A percentile compares a stretch with the other conserved stretches of the same genome.
phyloP scores from a whole-genome alignment of 768 basidiomycete species.

The Megacollybia marginata region DNA sequence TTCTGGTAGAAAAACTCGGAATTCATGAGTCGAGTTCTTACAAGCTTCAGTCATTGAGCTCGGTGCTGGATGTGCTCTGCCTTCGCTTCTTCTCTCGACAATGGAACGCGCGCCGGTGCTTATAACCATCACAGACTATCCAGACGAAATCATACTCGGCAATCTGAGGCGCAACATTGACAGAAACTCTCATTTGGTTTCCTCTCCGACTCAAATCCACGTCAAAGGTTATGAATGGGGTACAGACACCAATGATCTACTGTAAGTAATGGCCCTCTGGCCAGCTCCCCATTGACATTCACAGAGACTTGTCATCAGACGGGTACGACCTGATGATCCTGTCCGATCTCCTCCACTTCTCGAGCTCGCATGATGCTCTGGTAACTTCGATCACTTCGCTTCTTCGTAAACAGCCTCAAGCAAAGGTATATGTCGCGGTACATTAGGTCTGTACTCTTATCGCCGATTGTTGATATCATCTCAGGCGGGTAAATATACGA shows the following conservation, averaged over 20 bases:
- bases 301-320: neutral
- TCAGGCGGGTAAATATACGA: slow-evolving; percentile 57
- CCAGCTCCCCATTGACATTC: neutral
- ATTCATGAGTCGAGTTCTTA: neutral
- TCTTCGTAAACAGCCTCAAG: slow-evolving; percentile 30
- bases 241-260: slow-evolving; percentile 30
- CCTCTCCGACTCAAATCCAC: slow-evolving; percentile 31
- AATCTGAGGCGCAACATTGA: slow-evolving; percentile 51
- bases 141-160: slow-evolving; percentile 50
- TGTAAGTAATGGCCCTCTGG: slow-evolving; percentile 29
- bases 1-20: neutral
- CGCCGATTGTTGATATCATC: neutral
- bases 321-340: slow-evolving; percentile 58
- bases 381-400: slow-evolving; percentile 42
- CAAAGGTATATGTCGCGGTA: slow-evolving; percentile 51
- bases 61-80: slow-evolving; percentile 61
- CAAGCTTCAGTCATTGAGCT: slow-evolving; percentile 53
- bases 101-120: slow-evolving; percentile 32
- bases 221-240: slow-evolving; percentile 64
- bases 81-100: slow-evolving; percentile 52
- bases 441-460: slow-evolving; percentile 4
- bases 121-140: slow-evolving; percentile 63
- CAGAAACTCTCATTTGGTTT: slow-evolving; percentile 33
- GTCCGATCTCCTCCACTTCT: slow-evolving; percentile 69
- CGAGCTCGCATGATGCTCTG: slow-evolving; percentile 49